These are phyloP conservation scores for Calonectria naviculata DNA, from an alignment of 2,329 filamentous ascomycete species.

Conservation along the genomic window DNA sequence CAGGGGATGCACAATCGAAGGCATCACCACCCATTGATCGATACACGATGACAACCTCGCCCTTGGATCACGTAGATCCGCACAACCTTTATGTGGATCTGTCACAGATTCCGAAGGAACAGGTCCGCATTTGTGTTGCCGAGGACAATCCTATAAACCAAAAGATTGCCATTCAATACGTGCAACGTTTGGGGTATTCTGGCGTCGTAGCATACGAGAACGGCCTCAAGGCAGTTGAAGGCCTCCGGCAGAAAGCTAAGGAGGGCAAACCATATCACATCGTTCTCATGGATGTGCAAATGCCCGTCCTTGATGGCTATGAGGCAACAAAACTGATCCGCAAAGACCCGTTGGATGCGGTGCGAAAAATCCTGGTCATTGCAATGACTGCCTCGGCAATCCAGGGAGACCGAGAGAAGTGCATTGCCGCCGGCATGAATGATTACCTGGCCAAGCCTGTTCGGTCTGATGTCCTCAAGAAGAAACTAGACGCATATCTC, in stretches of 20 bases:
- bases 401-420: conserved; percentile 93
- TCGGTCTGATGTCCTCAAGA: conserved; percentile 86
- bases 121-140: conserved; percentile 90
- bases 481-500: conserved; percentile 76
- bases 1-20: conserved; percentile 61
- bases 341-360: conserved; percentile 78
- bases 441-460: conserved; percentile 97
- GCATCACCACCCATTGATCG: conserved; percentile 50
- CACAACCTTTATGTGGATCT: conserved; percentile 71
- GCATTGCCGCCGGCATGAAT: conserved; percentile 96
- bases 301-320: conserved; percentile 94
- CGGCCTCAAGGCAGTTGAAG: conserved; percentile 88
- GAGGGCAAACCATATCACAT: conserved; percentile 86
- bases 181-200: conserved; percentile 85
- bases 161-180: conserved; percentile 92
- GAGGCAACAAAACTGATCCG: conserved; percentile 88
- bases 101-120: conserved; percentile 77
- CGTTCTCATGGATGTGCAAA: conserved; percentile 95
- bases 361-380: conserved; percentile 89
- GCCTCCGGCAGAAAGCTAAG: conserved; percentile 77
- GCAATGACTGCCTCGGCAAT: conserved; percentile 98
- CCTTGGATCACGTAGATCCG: conserved; percentile 52
- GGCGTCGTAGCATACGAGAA: conserved; percentile 90
- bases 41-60: conserved; percentile 43
- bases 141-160: conserved; percentile 97